Evolutionary conservation across 306 rosid genomes (phyloP).

Genomic region (Crataegus laevigata): DNA sequence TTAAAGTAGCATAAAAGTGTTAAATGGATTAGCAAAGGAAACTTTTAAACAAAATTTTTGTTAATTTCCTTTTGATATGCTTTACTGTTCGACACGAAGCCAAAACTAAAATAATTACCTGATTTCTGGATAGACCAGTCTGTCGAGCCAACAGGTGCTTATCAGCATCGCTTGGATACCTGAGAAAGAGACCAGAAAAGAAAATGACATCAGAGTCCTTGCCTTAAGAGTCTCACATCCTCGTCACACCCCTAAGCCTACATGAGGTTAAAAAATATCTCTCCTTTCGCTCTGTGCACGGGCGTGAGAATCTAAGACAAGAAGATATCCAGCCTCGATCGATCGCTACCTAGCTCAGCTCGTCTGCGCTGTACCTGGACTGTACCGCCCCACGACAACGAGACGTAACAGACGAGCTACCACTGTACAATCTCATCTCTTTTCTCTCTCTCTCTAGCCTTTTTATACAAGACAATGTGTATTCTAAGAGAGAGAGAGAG

Average conservation of each 20-base stretch:
- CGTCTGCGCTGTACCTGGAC: background rate
- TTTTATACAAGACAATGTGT: conserved; percentile 9
- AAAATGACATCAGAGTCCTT: conserved; percentile 67
- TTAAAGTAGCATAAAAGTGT: too few species aligned
- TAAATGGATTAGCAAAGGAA: too few species aligned
- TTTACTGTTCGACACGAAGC: background rate
- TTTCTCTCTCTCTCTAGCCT: background rate
- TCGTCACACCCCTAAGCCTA: conserved; percentile 18
- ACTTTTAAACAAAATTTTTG: too few species aligned
- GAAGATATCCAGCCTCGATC: conserved; percentile 12
- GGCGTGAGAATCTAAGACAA: conserved; percentile 70
- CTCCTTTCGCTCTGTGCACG: conserved; percentile 33
- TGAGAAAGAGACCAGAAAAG: conserved; percentile 64
- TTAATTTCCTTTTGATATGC: too few species aligned
- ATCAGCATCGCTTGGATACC: conserved; percentile 98
- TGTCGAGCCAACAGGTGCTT: conserved; percentile 87
- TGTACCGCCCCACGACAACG: background rate
- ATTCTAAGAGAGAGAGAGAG: background rate
- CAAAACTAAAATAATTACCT: conserved; percentile 31
- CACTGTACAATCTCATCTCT: background rate
- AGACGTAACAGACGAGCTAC: background rate
- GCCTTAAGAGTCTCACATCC: conserved; percentile 45
- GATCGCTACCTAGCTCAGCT: background rate
- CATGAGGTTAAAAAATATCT: conserved; percentile 24
- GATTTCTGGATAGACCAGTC: conserved; percentile 90